Evolutionary conservation across 768 basidiomycete species (phyloP).

Genomic region (Hygrocybe punicea): DNA sequence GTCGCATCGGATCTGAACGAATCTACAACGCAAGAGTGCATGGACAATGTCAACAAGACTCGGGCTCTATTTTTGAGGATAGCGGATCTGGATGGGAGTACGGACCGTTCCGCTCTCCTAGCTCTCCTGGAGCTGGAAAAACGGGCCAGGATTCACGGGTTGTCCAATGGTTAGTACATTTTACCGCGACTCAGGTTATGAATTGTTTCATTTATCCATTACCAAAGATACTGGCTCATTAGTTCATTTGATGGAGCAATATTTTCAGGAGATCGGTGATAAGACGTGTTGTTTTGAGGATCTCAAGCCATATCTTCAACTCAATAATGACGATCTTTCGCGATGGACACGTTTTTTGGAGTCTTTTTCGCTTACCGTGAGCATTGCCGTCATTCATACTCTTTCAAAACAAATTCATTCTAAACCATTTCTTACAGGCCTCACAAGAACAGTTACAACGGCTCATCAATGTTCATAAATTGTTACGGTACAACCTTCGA

Average conservation of each 20-base stretch:
- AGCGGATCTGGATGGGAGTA: conserved; percentile 61
- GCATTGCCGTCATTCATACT: conserved; percentile 40
- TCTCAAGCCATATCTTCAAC: conserved; percentile 58
- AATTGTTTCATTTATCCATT: not conserved
- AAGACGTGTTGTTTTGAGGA: conserved; percentile 90
- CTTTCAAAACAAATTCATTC: not conserved
- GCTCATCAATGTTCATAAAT: conserved; percentile 71
- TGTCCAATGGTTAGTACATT: conserved; percentile 44
- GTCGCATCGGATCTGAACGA: conserved; percentile 28
- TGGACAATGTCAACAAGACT: conserved; percentile 41
- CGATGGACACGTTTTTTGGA: conserved; percentile 57
- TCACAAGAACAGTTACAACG: conserved; percentile 56
- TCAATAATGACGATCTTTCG: conserved; percentile 46
- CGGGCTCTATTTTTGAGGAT: conserved; percentile 53
- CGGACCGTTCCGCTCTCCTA: conserved; percentile 71
- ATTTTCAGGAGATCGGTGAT: conserved; percentile 69
- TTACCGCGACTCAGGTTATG: not conserved
- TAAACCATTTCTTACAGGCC: conserved; percentile 34
- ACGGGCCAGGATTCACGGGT: conserved; percentile 46
- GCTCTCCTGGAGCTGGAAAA: conserved; percentile 75
- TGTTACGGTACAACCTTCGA: conserved; percentile 59
- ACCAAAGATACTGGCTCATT: conserved; percentile 44
- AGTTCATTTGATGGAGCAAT: conserved; percentile 54
- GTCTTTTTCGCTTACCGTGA: conserved; percentile 40
- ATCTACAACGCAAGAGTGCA: conserved; percentile 36